Conservation (phyloP, 169 alveolate genomes). For the Sarcocystis neurona region DNA sequence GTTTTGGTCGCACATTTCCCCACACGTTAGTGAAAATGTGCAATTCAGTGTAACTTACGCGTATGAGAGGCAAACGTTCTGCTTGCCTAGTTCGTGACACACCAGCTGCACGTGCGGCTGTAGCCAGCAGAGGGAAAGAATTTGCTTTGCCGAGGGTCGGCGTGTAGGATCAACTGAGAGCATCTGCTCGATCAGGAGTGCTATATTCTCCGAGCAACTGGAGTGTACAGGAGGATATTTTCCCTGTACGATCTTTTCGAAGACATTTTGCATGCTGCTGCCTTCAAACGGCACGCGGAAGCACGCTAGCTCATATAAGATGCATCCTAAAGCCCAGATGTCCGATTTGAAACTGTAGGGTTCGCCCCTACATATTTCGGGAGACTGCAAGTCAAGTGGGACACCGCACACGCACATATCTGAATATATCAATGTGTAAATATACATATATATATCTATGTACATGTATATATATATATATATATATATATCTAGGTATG, state of each 20-base stretch:
- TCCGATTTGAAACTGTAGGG: conserved; percentile 89
- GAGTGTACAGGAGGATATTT: neutral
- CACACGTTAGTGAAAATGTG: too few species aligned
- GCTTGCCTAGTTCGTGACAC: too few species aligned
- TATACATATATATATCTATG: too few species aligned
- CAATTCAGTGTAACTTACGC: too few species aligned
- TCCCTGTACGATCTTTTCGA: neutral
- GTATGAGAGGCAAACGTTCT: too few species aligned
- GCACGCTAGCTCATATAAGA: conserved; percentile 89
- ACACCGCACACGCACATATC: too few species aligned
- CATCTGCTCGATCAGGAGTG: neutral
- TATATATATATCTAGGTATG: too few species aligned
- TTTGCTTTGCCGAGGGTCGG: conserved; percentile 3
- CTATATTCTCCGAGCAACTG: neutral
- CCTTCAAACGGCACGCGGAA: conserved; percentile 42
- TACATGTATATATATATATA: too few species aligned
- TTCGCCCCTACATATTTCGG: neutral
- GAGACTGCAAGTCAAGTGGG: conserved; percentile 25
- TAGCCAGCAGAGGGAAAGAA: neutral
- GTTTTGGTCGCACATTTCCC: too few species aligned
- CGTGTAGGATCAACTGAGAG: neutral
- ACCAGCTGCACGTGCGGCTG: conserved; percentile 22
- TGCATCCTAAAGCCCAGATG: conserved; percentile 94
- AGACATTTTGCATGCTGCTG: neutral
- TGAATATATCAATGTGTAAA: too few species aligned